phyloP scores from a whole-genome alignment of 352 stramenopile species.

The Plasmopara viticola region DNA sequence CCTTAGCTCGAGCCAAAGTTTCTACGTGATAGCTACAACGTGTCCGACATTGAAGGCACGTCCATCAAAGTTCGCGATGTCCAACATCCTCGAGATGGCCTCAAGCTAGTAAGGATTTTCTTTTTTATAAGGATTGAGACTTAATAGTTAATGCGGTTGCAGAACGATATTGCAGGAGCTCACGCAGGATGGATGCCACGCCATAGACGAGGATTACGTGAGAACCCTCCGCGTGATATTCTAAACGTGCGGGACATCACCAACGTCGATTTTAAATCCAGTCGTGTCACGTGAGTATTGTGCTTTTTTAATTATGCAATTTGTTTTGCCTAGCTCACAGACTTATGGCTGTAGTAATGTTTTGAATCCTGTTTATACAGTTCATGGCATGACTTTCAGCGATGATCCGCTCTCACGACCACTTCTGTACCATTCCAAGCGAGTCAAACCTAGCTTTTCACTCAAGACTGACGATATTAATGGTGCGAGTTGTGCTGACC shows the following conservation, averaged over 20 bases:
- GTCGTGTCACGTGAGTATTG: constrained; percentile 50
- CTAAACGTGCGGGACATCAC: constrained; percentile 62
- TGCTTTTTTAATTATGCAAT: not conserved
- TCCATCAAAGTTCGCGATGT: constrained; percentile 37
- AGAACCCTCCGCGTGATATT: constrained; percentile 55
- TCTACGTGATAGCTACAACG: constrained; percentile 67
- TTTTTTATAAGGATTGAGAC: not conserved
- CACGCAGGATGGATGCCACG: constrained; percentile 48
- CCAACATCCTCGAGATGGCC: constrained; percentile 36
- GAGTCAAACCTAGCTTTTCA: constrained; percentile 46
- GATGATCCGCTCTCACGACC: constrained; percentile 51
- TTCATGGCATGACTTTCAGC: constrained; percentile 53
- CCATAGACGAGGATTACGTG: constrained; percentile 44
- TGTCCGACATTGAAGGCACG: constrained; percentile 66
- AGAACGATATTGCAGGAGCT: constrained; percentile 55
- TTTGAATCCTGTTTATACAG: constrained; percentile 64
- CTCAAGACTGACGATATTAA: constrained; percentile 60
- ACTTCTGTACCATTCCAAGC: constrained; percentile 35
- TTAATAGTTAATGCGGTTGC: not conserved
- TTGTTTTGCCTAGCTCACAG: not conserved
- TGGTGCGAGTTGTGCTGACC: constrained; percentile 45
- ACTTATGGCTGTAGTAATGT: constrained; percentile 34
- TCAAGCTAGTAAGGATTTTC: constrained; percentile 29
- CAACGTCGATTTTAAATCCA: constrained; percentile 65
- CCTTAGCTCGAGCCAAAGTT: constrained; percentile 46